Evolutionary conservation across 75 land plant genomes (phyloP).

Genomic region (Ceratopteris richardii): DNA sequence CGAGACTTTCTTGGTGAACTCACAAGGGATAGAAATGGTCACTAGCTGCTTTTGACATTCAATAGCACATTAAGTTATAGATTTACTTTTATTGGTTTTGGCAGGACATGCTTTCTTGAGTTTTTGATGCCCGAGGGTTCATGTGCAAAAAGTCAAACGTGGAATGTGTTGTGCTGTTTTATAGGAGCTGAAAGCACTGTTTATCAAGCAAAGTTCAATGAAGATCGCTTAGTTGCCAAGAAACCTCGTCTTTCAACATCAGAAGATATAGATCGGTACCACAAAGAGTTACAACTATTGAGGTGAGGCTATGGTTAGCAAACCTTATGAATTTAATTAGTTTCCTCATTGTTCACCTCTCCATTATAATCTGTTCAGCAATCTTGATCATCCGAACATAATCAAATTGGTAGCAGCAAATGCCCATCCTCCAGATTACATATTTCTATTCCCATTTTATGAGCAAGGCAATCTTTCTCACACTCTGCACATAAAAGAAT

Average conservation of each 20-base stretch:
- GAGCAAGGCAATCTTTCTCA: slow-evolving; percentile 58
- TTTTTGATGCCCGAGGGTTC: too few species aligned
- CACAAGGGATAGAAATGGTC: too few species aligned
- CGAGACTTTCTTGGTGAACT: too few species aligned
- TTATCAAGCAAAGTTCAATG: slow-evolving; percentile 67
- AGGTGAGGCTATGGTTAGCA: slow-evolving; percentile 32
- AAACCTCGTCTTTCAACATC: slow-evolving; percentile 77
- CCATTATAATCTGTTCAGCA: too few species aligned
- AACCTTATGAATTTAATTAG: neutral
- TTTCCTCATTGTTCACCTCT: too few species aligned
- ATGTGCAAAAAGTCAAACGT: too few species aligned
- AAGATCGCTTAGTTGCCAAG: slow-evolving; percentile 63
- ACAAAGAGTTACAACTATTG: slow-evolving; percentile 67
- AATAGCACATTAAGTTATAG: too few species aligned
- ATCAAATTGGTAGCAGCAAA: slow-evolving; percentile 71
- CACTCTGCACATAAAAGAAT: slow-evolving; percentile 69
- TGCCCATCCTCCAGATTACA: slow-evolving; percentile 87
- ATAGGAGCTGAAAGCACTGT: slow-evolving; percentile 85
- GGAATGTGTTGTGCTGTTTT: neutral
- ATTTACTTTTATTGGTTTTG: too few species aligned
- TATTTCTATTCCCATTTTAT: slow-evolving; percentile 68
- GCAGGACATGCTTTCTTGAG: too few species aligned
- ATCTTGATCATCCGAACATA: slow-evolving; percentile 70
- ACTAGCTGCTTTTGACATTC: too few species aligned
- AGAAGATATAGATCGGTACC: slow-evolving; percentile 70